These are phyloP conservation scores for Cryomyces minteri DNA, from an alignment of 495 filamentous ascomycete genomes.

Conservation along the genomic window DNA sequence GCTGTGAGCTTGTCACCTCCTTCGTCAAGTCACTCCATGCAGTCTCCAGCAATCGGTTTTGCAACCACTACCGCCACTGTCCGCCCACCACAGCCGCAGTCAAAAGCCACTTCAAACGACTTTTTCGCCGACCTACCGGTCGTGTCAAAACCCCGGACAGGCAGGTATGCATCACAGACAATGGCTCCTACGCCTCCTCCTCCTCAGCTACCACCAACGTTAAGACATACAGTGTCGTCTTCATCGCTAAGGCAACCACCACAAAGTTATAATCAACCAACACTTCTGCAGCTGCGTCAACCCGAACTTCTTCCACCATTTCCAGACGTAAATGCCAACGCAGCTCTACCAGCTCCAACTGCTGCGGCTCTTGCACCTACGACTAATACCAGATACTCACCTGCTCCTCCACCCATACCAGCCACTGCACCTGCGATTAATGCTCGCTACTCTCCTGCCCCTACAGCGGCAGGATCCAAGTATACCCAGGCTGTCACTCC, in stretches of 20 bases:
- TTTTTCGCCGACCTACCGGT: conserved; percentile 87
- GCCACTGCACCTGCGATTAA: not conserved
- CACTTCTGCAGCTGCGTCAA: too few relatives aligned
- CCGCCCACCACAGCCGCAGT: conserved; percentile 5
- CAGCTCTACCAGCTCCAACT: conserved; percentile 14
- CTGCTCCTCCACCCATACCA: conserved; percentile 28
- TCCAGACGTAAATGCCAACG: too few relatives aligned
- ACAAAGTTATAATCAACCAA: too few relatives aligned
- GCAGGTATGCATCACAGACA: conserved; percentile 33
- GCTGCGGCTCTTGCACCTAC: not conserved
- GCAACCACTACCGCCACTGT: not conserved
- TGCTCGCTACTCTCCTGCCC: too few relatives aligned
- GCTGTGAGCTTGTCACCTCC: conserved; percentile 14
- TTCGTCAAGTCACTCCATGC: conserved; percentile 14
- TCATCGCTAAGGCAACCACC: too few relatives aligned
- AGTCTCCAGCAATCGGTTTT: not conserved
- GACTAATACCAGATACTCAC: conserved; percentile 35
- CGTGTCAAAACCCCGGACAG: conserved; percentile 35
- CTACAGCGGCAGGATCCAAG: not conserved
- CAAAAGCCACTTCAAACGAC: conserved; percentile 24
- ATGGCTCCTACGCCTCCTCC: conserved; percentile 11
- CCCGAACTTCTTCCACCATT: too few relatives aligned
- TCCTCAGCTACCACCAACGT: conserved; percentile 8
- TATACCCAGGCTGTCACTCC: not conserved
- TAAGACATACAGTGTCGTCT: not conserved